A percentile compares a stretch with the other conserved stretches of the same genome.
phyloP scores from a whole-genome alignment of 176 grass and related monocot genomes.

The Bonia amplexicaulis region DNA sequence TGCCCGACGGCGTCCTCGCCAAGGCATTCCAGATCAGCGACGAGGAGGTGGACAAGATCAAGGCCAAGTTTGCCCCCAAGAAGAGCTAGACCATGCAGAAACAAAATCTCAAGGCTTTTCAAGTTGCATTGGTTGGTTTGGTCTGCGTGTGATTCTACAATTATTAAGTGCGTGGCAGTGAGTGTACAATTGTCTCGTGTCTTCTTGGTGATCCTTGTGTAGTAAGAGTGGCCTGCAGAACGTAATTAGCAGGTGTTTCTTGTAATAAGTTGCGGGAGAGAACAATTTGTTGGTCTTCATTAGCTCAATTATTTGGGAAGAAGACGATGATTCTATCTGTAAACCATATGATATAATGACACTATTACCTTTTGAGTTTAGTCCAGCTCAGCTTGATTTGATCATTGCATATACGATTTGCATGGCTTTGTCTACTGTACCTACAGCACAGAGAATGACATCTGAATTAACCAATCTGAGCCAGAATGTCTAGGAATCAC shows the following conservation, averaged over 20 bases:
- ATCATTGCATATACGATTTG: not conserved
- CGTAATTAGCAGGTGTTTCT: not conserved
- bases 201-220: not conserved
- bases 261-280: slow-evolving; percentile 9
- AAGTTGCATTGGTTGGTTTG: not conserved
- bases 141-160: not conserved
- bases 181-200: not conserved
- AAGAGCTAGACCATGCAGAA: not conserved
- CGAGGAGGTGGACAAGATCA: slow-evolving; percentile 60
- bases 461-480: not conserved
- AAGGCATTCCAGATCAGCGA: slow-evolving; percentile 67
- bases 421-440: not conserved
- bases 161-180: not conserved
- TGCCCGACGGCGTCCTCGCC: slow-evolving; percentile 51
- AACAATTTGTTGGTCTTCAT: not conserved
- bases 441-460: not conserved
- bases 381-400: not conserved
- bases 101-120: not conserved
- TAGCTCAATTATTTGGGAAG: slow-evolving; percentile 9
- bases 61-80: slow-evolving; percentile 64
- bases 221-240: not conserved
- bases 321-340: not conserved
- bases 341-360: not conserved
- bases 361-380: not conserved
- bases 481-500: not conserved